Base-by-base conservation (phyloP, 2,329 filamentous ascomycete species). In the Leptographium lundbergii region DNA sequence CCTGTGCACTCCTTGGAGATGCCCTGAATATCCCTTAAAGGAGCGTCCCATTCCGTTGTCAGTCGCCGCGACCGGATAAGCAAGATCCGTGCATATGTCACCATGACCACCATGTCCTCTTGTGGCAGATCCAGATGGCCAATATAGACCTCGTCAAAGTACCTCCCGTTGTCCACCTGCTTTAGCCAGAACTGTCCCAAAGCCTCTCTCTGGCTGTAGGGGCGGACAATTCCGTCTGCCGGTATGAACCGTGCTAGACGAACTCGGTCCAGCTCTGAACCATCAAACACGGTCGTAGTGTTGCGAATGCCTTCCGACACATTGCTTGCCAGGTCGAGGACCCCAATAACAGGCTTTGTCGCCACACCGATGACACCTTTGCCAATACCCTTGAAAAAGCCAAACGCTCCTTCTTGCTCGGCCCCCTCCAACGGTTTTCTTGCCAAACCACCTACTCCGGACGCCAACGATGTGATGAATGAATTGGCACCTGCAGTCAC, bases 111-210 rank as follows among this genome's bases (percentile, higher is more conserved):
- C 77, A 91, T 88, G 69, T 95, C 91, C 70, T 94, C 89, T 61
- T 86, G 84, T 13, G 90, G 88, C 29, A 99, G 81, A 72, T 99
- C 92, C 5, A 99, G 78, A 69, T 99, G 95, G 5, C 91, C 95
- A 70, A 99, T 94, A 75, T 99, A 99, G 69, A 90, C 82, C 72
- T 99, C 94, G 73, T 95, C 87, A 81, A 99, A 99, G 77, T 92
- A 97, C 71, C 91, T 94, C 62, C 94, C 94, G 64, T 96, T 94
- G 73, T 99, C 94, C 13, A 95, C 85, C 61, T 96, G 95, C 79
- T 99, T 99, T 64, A 99, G 85, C 95, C 94, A 99, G 77, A 90
- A 96, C 71, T 99, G 94, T 0, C 94, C 94, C 3, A 99, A 84
- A 0, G 94, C 91, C 76, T 99, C 94, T 54, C 94, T 89, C 69